These are phyloP conservation scores for Lobosporangium transversale DNA, from an alignment of 192 early-diverging fungal genomes.

Conservation along the genomic window DNA sequence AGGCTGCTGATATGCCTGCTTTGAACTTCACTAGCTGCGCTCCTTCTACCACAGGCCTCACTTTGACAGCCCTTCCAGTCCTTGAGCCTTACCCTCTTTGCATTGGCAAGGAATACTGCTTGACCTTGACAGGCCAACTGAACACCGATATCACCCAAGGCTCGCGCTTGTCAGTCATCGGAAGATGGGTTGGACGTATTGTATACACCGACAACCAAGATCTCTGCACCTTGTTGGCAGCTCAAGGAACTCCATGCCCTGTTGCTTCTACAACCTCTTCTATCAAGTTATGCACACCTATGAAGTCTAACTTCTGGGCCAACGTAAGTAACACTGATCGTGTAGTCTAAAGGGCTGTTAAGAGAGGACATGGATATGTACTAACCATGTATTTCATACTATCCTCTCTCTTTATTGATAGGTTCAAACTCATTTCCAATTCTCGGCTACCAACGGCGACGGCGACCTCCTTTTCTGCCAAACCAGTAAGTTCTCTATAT, in stretches of 20 bases:
- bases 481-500: too few relatives aligned
- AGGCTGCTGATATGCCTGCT: too few relatives aligned
- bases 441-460: conserved; percentile 16
- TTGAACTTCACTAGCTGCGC: too few relatives aligned
- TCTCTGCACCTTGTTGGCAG: conserved; percentile 2
- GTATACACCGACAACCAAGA: conserved; percentile 31
- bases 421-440: background rate
- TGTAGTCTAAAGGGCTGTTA: background rate
- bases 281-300: conserved; percentile 7
- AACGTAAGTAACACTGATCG: background rate
- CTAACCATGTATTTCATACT: background rate
- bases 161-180: background rate
- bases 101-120: background rate
- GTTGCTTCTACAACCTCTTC: conserved; percentile 6
- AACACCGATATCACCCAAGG: conserved; percentile 13
- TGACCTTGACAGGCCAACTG: background rate
- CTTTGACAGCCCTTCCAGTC: too few relatives aligned
- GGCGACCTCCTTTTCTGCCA: conserved; percentile 18
- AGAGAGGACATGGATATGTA: background rate
- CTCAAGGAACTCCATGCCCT: conserved; percentile 18
- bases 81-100: conserved; percentile 8
- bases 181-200: conserved; percentile 8
- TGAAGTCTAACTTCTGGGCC: conserved; percentile 8
- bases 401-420: background rate
- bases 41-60: too few relatives aligned